These are phyloP conservation scores for Cytospora piceae DNA, from an alignment of 2,329 filamentous ascomycete species.

Conservation along the genomic window DNA sequence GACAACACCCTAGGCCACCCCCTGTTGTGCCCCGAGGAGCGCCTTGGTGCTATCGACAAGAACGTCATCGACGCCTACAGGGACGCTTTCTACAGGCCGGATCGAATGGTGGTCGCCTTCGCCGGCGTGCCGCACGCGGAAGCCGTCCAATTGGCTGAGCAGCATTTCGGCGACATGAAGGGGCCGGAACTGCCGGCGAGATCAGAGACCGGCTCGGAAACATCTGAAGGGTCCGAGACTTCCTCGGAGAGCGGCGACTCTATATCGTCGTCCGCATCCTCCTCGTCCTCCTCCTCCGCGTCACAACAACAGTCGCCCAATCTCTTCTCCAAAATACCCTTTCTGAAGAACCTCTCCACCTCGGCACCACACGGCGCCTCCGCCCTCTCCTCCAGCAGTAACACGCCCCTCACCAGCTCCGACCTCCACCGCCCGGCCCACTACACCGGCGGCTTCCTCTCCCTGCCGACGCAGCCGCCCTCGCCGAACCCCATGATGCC, in stretches of 20 bases:
- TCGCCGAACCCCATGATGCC: slow-evolving; percentile 77
- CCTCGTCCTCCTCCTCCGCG: slow-evolving; percentile 37
- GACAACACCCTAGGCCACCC: slow-evolving; percentile 96
- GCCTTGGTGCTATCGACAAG: slow-evolving; percentile 74
- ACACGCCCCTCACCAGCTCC: slow-evolving; percentile 47
- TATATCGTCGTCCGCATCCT: slow-evolving; percentile 40
- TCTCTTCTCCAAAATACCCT: slow-evolving; percentile 74
- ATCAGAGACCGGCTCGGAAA: slow-evolving; percentile 62
- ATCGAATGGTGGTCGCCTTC: slow-evolving; percentile 92
- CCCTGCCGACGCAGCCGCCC: slow-evolving; percentile 78
- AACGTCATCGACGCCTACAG: slow-evolving; percentile 78
- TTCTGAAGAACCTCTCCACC: slow-evolving; percentile 86
- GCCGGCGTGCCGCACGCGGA: slow-evolving; percentile 83
- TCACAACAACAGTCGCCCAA: slow-evolving; percentile 57
- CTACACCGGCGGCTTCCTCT: slow-evolving; percentile 93
- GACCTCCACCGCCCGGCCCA: slow-evolving; percentile 70
- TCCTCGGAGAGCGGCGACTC: slow-evolving; percentile 40
- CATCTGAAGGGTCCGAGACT: slow-evolving; percentile 50
- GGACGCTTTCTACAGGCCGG: slow-evolving; percentile 81
- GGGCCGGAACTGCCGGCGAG: slow-evolving; percentile 51
- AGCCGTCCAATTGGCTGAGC: slow-evolving; percentile 77
- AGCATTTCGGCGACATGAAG: slow-evolving; percentile 92
- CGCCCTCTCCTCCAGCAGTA: slow-evolving; percentile 44
- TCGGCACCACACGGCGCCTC: slow-evolving; percentile 67
- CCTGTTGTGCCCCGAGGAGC: slow-evolving; percentile 84